Conservation (phyloP, 2,329 filamentous ascomycete species). For the Trichoderma aggressivum region DNA sequence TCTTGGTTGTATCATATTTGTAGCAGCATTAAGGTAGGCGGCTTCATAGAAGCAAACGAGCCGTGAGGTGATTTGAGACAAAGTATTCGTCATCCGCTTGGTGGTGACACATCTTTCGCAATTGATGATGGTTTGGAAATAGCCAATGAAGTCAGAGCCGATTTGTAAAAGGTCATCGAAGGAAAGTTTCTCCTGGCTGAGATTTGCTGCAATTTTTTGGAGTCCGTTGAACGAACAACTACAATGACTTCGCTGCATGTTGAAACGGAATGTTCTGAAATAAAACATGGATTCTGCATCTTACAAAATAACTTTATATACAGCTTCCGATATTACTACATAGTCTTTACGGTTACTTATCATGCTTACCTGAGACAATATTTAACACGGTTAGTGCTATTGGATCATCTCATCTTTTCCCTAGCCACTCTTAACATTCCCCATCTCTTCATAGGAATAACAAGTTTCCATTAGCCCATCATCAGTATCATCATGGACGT, state of each 20-base stretch:
- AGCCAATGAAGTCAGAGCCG: conserved; percentile 6
- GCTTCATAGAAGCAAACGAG: conserved; percentile 17
- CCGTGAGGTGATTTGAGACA: conserved; percentile 16
- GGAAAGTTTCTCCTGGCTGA: conserved; percentile 6
- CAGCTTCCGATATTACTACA: background rate
- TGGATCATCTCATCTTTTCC: background rate
- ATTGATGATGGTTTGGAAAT: conserved; percentile 4
- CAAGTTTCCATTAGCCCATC: background rate
- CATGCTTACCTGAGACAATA: background rate
- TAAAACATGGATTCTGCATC: background rate
- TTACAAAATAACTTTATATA: background rate
- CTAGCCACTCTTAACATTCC: background rate
- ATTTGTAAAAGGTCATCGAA: conserved; percentile 4
- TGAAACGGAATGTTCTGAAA: background rate
- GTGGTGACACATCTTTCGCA: conserved; percentile 9
- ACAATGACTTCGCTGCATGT: conserved; percentile 4
- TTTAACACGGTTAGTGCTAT: background rate
- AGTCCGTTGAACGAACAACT: background rate
- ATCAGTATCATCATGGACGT: background rate
- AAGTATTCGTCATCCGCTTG: conserved; percentile 1
- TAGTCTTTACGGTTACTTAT: background rate
- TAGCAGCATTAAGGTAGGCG: background rate
- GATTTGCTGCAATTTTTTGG: background rate
- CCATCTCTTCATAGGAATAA: background rate
- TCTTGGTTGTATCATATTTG: background rate